phyloP scores from a whole-genome alignment of 129 eudicot genomes.

The Escallonia herrerae region DNA sequence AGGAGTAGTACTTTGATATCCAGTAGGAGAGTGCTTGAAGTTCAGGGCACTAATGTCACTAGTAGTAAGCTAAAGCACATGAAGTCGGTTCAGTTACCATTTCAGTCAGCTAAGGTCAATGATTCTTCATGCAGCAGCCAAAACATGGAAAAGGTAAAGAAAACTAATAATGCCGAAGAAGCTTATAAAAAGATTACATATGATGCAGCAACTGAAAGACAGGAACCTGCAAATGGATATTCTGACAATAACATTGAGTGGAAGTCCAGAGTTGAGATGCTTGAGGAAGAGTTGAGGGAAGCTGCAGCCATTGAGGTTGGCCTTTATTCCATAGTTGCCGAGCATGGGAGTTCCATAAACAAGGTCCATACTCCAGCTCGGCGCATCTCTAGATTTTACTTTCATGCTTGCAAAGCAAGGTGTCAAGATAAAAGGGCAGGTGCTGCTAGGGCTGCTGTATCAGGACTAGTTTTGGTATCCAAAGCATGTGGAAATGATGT shows the following conservation, averaged over 20 bases:
- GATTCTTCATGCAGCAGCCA: conserved; percentile 26
- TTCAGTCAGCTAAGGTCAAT: conserved; percentile 17
- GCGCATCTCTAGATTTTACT: conserved; percentile 77
- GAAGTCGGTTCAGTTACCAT: conserved; percentile 54
- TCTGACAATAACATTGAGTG: conserved; percentile 33
- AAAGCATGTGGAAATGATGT: conserved; percentile 97
- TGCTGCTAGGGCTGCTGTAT: conserved; percentile 66
- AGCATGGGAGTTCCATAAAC: conserved; percentile 71
- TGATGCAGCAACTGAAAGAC: conserved; percentile 20
- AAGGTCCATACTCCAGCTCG: conserved; percentile 93
- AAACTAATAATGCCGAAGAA: conserved; percentile 18
- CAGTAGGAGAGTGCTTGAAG: conserved; percentile 42
- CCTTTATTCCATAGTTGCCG: conserved; percentile 79
- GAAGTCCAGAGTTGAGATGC: conserved; percentile 51
- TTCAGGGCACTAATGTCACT: conserved; percentile 29
- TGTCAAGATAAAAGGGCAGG: conserved; percentile 48
- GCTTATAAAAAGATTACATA: conserved; percentile 10
- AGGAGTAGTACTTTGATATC: conserved; percentile 49
- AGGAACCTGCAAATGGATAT: conserved; percentile 25
- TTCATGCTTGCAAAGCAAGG: conserved; percentile 47
- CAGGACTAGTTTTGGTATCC: conserved; percentile 82
- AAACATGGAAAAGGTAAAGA: conserved; percentile 23
- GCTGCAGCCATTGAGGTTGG: conserved; percentile 75
- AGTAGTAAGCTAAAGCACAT: conserved; percentile 51
- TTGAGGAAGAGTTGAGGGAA: conserved; percentile 92